Evolutionary conservation across 371 early-diverging fungal genomes (phyloP).

Genomic region (Rhizomucor miehei): DNA sequence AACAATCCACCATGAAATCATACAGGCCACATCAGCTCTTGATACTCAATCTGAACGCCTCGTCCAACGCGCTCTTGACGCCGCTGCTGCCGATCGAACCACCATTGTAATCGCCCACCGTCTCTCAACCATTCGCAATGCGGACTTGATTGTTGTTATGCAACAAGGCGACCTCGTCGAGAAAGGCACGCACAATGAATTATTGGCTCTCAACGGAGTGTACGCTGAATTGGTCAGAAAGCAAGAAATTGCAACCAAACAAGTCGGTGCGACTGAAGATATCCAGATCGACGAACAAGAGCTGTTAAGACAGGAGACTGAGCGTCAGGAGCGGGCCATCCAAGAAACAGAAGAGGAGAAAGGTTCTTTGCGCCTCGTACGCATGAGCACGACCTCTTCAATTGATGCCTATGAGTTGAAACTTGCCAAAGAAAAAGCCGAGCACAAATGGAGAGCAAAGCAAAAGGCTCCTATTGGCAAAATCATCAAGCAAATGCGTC

Average conservation of each 20-base stretch:
- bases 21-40: conserved; percentile 64
- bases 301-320: conserved; percentile 3
- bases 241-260: conserved; percentile 32
- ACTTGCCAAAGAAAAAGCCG: conserved; percentile 29
- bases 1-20: not conserved
- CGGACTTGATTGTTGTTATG: conserved; percentile 77
- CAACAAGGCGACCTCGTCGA: conserved; percentile 63
- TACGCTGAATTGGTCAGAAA: conserved; percentile 47
- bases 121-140: conserved; percentile 66
- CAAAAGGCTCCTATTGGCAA: conserved; percentile 40
- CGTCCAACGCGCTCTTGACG: conserved; percentile 72
- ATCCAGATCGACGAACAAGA: conserved; percentile 7
- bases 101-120: conserved; percentile 89
- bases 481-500: conserved; percentile 27
- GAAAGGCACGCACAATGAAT: conserved; percentile 59
- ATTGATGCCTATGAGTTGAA: conserved; percentile 30
- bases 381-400: conserved; percentile 7
- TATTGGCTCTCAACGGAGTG: conserved; percentile 34
- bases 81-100: conserved; percentile 66
- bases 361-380: conserved; percentile 24
- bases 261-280: conserved; percentile 15
- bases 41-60: conserved; percentile 71
- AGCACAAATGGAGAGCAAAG: conserved; percentile 25
- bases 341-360: conserved; percentile 23
- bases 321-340: not conserved